These are phyloP conservation scores for Pleurostoma richardsiae DNA, from an alignment of 2,329 filamentous ascomycete genomes.

Conservation along the genomic window DNA sequence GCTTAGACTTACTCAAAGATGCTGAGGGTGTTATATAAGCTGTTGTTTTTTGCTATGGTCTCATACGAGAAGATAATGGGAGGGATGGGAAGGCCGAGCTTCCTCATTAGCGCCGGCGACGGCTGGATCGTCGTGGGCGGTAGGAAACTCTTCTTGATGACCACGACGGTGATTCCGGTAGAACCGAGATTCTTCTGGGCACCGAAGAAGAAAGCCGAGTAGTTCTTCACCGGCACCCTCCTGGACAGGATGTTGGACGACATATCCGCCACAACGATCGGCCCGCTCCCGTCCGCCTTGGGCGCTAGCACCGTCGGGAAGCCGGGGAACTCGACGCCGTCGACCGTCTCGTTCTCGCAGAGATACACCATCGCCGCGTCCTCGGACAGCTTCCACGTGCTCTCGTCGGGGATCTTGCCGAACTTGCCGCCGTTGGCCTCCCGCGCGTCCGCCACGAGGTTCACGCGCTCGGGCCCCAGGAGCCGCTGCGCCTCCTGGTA, in stretches of 20 bases:
- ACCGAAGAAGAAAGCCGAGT: conserved; percentile 82
- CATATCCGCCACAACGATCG: conserved; percentile 88
- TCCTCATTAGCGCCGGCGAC: conserved; percentile 62
- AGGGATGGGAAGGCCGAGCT: conserved; percentile 70
- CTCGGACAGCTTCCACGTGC: conserved; percentile 68
- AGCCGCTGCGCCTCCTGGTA: conserved; percentile 76
- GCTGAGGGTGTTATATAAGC: conserved; percentile 90
- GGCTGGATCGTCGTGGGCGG: conserved; percentile 63
- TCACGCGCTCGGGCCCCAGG: conserved; percentile 73
- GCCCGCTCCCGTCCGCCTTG: conserved; percentile 54
- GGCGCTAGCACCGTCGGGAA: conserved; percentile 61
- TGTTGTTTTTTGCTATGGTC: conserved; percentile 86
- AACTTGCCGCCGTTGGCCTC: conserved; percentile 74
- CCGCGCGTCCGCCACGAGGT: conserved; percentile 67
- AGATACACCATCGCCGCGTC: conserved; percentile 75
- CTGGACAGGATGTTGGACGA: conserved; percentile 88
- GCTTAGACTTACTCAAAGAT: conserved; percentile 68
- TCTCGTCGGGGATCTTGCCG: conserved; percentile 73
- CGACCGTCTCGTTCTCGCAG: conserved; percentile 92
- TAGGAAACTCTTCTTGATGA: conserved; percentile 77
- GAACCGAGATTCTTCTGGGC: conserved; percentile 92
- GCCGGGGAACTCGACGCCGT: conserved; percentile 84
- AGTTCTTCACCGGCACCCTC: conserved; percentile 71
- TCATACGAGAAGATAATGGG: conserved; percentile 81
- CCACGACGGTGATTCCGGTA: conserved; percentile 79